Base-by-base conservation (phyloP, 106 monocot species). In the Acorus calamus region DNA sequence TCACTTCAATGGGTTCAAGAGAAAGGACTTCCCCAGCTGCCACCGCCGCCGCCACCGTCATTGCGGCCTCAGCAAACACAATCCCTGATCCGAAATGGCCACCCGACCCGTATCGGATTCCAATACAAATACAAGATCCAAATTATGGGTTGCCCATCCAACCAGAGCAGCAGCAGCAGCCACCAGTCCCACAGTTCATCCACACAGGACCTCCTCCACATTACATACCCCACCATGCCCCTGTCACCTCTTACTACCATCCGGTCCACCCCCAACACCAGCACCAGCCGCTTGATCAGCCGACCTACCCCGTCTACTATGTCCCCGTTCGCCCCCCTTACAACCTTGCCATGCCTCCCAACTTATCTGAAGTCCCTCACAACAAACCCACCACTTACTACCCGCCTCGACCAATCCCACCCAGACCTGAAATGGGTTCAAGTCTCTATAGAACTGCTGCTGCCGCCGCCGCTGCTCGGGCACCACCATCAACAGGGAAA, bases 231-330 rank as follows among this genome's bases (percentile, higher is more conserved):
- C 71, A 56, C 7, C 55, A 63, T 62, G 50, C 89, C 53, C 75
- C 69, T 10, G 60, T 83, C 65, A 72, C 65, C 2, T 75, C 83
- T 5, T 84, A 85, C 68, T 84, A 83, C 75, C 90, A 78, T 3
- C 52, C 80, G 41, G 56, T 64, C 14, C 59, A 44, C 7, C 85
- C 71, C 48, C 66, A 63, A 6, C 68, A 72, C 8, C 80, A 71
- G 59, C 77, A 77, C 11, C 65, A 74, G 50, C 52, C 57, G 3
- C 75, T 55, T 58, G 57, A 66, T 49, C 81, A 60, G 12, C 74
- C 73, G 44, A 46, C 76, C 28, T 28, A 28, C 5, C 89, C 81
- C 6, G 71, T 89, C 69, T 89, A 89, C 59, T 89, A 75, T 57
- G 3, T 94, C 41, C 84, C 86, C 2, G 61, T 89, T 11, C 74